These are phyloP conservation scores for Anisodus acutangulus DNA, from an alignment of 257 asterid genomes.

Conservation along the genomic window DNA sequence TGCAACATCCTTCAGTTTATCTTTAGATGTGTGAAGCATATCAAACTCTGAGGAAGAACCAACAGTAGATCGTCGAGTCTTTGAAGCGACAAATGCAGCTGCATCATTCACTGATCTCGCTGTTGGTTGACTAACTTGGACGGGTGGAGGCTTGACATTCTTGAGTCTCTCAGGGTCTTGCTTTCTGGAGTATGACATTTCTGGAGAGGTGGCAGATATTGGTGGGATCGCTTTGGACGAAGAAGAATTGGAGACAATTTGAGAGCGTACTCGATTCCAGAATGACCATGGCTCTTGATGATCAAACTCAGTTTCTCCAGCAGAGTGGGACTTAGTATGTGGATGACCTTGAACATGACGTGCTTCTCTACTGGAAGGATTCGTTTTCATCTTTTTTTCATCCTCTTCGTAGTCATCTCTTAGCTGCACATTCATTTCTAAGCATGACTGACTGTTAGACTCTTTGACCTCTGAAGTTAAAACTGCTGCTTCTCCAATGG, in stretches of 20 bases:
- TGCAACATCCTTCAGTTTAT: slow-evolving; percentile 28
- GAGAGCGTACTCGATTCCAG: slow-evolving; percentile 33
- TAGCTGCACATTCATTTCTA: slow-evolving; percentile 14
- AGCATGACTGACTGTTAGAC: slow-evolving; percentile 17
- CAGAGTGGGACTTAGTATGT: slow-evolving; percentile 61
- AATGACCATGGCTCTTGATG: slow-evolving; percentile 45
- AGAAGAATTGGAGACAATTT: slow-evolving; percentile 30
- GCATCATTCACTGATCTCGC: slow-evolving; percentile 36
- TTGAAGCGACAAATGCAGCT: slow-evolving; percentile 31
- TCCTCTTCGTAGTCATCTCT: neutral
- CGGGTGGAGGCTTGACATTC: slow-evolving; percentile 30
- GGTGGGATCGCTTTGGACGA: neutral
- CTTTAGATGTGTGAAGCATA: slow-evolving; percentile 31
- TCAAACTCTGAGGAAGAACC: slow-evolving; percentile 50
- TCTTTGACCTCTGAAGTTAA: slow-evolving; percentile 11
- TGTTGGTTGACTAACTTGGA: slow-evolving; percentile 38
- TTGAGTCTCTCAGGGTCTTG: slow-evolving; percentile 39
- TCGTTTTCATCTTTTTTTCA: neutral
- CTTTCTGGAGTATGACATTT: slow-evolving; percentile 32
- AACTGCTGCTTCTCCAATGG: slow-evolving; percentile 21
- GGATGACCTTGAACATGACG: slow-evolving; percentile 31
- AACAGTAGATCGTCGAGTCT: slow-evolving; percentile 35
- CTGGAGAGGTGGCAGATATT: slow-evolving; percentile 45
- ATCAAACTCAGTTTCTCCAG: slow-evolving; percentile 61
- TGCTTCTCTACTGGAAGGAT: slow-evolving; percentile 37